Base-by-base conservation (phyloP, 257 asterid species). In the Apocynum venetum region DNA sequence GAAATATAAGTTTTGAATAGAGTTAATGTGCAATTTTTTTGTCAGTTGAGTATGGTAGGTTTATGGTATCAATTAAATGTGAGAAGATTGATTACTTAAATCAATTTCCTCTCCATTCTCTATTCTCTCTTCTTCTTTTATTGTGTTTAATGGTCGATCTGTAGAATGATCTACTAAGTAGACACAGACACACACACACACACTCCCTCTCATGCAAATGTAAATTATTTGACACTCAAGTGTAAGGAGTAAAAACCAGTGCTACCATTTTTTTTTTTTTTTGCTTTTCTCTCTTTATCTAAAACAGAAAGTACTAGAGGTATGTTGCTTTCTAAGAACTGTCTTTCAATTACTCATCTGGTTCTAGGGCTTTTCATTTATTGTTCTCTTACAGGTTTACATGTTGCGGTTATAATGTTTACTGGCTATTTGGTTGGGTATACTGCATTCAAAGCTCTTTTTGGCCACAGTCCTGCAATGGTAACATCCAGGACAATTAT, bases 401-500 rank as follows among this genome's bases (percentile, higher is more conserved):
- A 95, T 76, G 96, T 95, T 4, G 90, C 80, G 78, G 83, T 95
- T 51, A 85, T 87, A 61, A 95, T 95, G 98, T 91, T 95, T 65
- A 90, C 99, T 13, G 96, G 98, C 71, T 95, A 89, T 86, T 84
- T 95, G 80, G 78, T 91, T 75, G 99, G 99, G 79, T 95, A 85
- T 84, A 91, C 90, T 74, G 91, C 97, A 65, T 95, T 95, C 90
- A 90, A 94, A 85, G 98, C 99, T 74, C 84, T 95, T 84, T 95
- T 91, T 78, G 70, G 89, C 89, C 87, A 81, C 60, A 93, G 83
- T 80, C 88, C 93, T 70, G 96, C 90, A 4, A 88, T 91, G 99
- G 99, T 95, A 91, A 75, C 51, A 44, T 59, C 55, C 77, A 36
- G 53, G 71, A 64, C 31, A 36, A 3, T 55, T 46, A 19, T 44